Conservation (phyloP, 2,329 filamentous ascomycete genomes). For the Cytospora leucostoma region DNA sequence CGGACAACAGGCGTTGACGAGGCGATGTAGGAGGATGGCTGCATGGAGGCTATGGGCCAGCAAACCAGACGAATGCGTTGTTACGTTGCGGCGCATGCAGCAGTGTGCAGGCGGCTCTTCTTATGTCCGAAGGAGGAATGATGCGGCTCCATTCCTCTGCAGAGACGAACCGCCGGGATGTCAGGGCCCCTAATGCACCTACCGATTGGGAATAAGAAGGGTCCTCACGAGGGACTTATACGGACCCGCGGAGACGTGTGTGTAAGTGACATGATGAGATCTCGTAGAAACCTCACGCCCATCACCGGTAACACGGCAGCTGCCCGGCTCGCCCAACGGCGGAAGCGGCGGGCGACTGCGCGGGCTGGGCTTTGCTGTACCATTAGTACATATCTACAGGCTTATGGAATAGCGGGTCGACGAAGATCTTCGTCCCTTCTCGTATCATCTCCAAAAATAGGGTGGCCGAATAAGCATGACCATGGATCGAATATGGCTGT, state of each 20-base stretch:
- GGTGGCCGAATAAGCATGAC: background rate
- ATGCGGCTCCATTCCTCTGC: background rate
- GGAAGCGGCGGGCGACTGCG: background rate
- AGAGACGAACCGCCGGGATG: background rate
- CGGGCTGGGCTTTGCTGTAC: background rate
- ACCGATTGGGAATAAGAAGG: background rate
- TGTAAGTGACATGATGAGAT: background rate
- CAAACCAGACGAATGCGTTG: background rate
- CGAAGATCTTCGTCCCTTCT: background rate
- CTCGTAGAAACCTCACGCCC: background rate
- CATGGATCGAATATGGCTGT: no score
- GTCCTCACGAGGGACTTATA: background rate
- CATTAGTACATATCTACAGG: background rate
- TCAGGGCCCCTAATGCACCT: background rate
- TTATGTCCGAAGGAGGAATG: background rate
- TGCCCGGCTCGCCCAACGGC: background rate
- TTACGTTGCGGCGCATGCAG: background rate
- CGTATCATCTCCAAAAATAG: slow-evolving; percentile 4
- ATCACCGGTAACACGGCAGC: background rate
- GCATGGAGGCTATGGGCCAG: background rate
- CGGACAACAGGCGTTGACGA: background rate
- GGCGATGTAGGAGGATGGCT: background rate
- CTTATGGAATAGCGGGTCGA: background rate
- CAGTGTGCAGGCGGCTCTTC: background rate
- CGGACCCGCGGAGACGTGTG: background rate